phyloP scores from a whole-genome alignment of 805 yeast species.

The Wickerhamiella australiensis region DNA sequence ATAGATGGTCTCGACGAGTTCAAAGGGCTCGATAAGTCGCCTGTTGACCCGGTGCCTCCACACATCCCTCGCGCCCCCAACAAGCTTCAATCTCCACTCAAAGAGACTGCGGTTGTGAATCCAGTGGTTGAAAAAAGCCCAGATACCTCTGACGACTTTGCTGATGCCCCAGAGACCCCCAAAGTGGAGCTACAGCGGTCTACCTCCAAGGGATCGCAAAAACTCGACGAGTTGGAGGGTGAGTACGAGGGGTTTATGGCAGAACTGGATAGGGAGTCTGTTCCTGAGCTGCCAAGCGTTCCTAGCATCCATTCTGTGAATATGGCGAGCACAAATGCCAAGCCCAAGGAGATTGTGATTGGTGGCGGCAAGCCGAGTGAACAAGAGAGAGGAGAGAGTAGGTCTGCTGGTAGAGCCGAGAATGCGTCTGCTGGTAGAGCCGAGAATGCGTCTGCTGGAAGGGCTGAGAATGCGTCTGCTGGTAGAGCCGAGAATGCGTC shows the following conservation, averaged over 20 bases:
- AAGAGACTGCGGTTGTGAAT: background rate
- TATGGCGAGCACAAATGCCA: background rate
- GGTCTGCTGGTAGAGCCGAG: too few species aligned
- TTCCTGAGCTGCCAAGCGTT: background rate
- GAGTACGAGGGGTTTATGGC: slow-evolving; percentile 3
- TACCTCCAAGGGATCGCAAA: slow-evolving; percentile 4
- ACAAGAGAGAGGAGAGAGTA: too few species aligned
- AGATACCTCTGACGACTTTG: background rate
- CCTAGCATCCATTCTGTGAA: background rate
- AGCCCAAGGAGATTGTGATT: slow-evolving; percentile 1
- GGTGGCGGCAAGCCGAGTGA: background rate
- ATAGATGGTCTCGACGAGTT: background rate
- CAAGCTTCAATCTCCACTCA: background rate
- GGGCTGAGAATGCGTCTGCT: too few species aligned
- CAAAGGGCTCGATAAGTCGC: background rate
- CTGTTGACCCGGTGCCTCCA: background rate
- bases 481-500: too few species aligned
- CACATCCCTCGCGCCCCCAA: background rate
- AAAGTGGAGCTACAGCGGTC: background rate
- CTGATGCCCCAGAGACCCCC: background rate
- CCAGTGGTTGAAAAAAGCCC: background rate
- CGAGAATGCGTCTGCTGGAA: too few species aligned
- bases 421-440: too few species aligned
- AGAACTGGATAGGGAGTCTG: background rate
- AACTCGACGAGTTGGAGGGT: slow-evolving; percentile 10